Evolutionary conservation across 306 rosid species (phyloP), one percentile per base, ranked within the genome.

Genomic region (Lathyrus sativus): DNA sequence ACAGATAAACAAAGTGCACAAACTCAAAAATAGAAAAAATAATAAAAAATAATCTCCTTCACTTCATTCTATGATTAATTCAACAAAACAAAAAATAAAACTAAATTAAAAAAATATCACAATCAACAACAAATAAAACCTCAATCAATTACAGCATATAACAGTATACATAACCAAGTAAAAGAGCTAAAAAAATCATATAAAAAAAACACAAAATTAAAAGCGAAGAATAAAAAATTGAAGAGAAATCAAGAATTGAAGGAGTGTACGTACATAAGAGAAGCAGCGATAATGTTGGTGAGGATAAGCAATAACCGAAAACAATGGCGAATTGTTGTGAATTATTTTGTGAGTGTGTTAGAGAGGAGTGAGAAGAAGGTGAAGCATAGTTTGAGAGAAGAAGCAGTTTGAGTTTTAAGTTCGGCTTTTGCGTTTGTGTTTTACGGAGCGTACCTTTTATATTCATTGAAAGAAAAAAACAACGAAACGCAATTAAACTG

Each of bases 281-380:
- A 10, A 57, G 35, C 11, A 41, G 48, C 14, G 41, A 69, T 53
- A 81, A 81, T 81, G 82, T 55, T 48, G 77, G 48, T 37, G 74
- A 70, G 58, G 64, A 74, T 22, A 64, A 51, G 48, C 45, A 57
- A 54, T 9, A 48, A 44, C 59, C 38, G 22, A 53, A 42, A 49
- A 57, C 55, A 13, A 65, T 44, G 56, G 5, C 4, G 56, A 56
- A 56, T 28, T 38, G 41, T 12, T 11, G 15, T 0, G 60, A 54
- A 24, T 22, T 54, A 4, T 15, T 48, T 15, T 48, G 9, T 3
- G 14, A 10, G 57, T 8, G 57, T 18, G 57, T 51, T 4, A 58
- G 24, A 58, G 24, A 57, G 63, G 13, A 51, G 3, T 51, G 13
- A 18, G 57, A 51, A 51, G 57, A 50, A 50, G 26, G 18, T 18